phyloP scores from a whole-genome alignment of 164 flowering plant species.

The Vitis cinerea region DNA sequence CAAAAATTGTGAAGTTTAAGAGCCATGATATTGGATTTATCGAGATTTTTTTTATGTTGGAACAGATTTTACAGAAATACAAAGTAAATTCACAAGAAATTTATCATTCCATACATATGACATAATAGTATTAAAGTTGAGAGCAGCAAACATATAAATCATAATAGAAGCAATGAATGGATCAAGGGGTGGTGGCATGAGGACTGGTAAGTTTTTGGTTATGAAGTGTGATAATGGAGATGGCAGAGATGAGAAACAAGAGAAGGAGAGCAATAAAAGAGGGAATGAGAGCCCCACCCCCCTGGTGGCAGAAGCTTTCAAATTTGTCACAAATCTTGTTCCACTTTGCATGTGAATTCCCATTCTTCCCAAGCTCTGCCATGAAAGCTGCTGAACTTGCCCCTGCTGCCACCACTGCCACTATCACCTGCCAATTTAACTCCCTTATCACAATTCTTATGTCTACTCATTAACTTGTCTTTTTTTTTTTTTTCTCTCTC shows the following conservation, averaged over 20 bases:
- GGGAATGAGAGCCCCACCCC: conserved; percentile 56
- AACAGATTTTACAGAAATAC: no score
- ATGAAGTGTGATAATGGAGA: conserved; percentile 45
- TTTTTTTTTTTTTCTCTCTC: no score
- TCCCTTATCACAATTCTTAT: no score
- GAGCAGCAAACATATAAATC: no score
- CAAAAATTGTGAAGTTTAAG: no score
- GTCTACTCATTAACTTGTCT: no score
- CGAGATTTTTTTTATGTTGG: no score
- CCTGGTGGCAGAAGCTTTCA: conserved; percentile 53
- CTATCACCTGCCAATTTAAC: conserved; percentile 35
- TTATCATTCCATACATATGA: no score
- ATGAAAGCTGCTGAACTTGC: conserved; percentile 65
- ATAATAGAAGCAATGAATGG: no score
- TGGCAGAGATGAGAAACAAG: conserved; percentile 28
- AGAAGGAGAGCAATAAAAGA: conserved; percentile 50
- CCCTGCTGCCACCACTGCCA: conserved; percentile 50
- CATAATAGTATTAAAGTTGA: no score
- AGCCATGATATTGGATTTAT: no score
- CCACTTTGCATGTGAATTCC: conserved; percentile 80
- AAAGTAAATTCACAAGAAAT: no score
- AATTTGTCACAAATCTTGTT: conserved; percentile 74
- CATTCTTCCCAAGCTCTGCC: conserved; percentile 72
- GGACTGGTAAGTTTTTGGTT: conserved; percentile 10
- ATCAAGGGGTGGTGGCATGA: background rate